Percentiles rank a stretch among this genome's conserved stretches.
phyloP scores from a whole-genome alignment of 495 filamentous ascomycete species.

The Parachaetomium inaequale region DNA sequence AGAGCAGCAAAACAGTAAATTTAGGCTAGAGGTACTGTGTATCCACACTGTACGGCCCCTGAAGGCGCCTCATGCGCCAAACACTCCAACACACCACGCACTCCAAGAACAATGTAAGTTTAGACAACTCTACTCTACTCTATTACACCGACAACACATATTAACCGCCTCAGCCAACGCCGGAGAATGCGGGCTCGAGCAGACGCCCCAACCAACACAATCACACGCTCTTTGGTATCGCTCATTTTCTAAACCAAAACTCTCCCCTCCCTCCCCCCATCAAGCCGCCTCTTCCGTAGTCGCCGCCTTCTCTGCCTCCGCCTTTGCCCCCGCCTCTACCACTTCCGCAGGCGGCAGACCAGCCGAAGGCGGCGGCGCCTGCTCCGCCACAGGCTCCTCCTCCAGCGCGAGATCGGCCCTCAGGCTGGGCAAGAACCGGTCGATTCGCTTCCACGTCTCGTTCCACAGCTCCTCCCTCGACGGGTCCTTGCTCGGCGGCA shows the following conservation, averaged over 20 bases:
- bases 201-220: not conserved
- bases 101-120: not conserved
- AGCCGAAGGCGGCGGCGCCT: constrained; percentile 1
- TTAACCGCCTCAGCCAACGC: not conserved
- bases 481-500: constrained; percentile 61
- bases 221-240: constrained; percentile 5
- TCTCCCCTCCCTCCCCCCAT: not conserved
- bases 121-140: not conserved
- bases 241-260: not conserved
- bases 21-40: not conserved
- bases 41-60: not conserved
- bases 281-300: not conserved
- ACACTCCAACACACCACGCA: no score
- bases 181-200: not conserved
- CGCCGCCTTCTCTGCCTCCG: not conserved
- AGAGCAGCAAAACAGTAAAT: not conserved
- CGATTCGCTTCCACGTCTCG: constrained; percentile 84
- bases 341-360: not conserved
- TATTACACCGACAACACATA: not conserved
- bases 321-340: not conserved
- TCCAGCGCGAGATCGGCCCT: constrained; percentile 49
- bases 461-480: constrained; percentile 62
- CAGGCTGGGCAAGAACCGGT: constrained; percentile 82
- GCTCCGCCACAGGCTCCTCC: constrained; percentile 19
- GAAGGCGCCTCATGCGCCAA: not conserved